Conservation (phyloP, 2,329 filamentous ascomycete genomes). For the Pestalotiopsis sp. region DNA sequence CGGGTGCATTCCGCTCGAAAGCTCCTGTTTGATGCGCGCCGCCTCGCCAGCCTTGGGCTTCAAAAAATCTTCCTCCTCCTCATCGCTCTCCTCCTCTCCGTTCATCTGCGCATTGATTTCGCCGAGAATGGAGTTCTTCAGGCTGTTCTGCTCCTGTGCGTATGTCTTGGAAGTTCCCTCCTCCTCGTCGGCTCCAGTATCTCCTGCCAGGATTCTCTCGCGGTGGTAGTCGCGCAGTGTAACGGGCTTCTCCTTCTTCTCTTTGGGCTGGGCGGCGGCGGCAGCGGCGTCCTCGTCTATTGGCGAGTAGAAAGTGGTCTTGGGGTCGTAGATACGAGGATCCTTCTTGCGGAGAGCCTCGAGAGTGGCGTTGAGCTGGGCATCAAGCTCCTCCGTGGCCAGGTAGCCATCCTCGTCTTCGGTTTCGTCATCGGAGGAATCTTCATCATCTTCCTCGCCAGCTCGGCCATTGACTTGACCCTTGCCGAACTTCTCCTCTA, state of each 20-base stretch:
- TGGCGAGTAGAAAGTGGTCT: constrained; percentile 75
- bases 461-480: constrained; percentile 38
- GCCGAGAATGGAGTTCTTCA: constrained; percentile 77
- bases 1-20: constrained; percentile 55
- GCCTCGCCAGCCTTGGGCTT: constrained; percentile 62
- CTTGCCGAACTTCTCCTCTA: constrained; percentile 80
- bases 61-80: constrained; percentile 72
- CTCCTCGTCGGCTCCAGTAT: constrained; percentile 62
- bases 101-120: constrained; percentile 72
- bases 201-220: constrained; percentile 80
- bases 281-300: constrained; percentile 49
- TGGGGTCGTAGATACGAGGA: constrained; percentile 83
- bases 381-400: constrained; percentile 82
- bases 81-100: constrained; percentile 48
- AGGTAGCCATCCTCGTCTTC: constrained; percentile 92
- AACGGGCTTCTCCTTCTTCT: constrained; percentile 81
- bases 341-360: constrained; percentile 89
- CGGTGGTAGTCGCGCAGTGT: constrained; percentile 89
- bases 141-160: constrained; percentile 81
- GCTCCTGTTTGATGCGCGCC: constrained; percentile 23
- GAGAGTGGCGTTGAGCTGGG: constrained; percentile 84
- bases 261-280: constrained; percentile 34
- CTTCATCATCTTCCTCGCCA: constrained; percentile 57
- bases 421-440: constrained; percentile 72
- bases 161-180: constrained; percentile 70